Evolutionary conservation across 352 stramenopile genomes (phyloP).

Genomic region (Pythium monospermum): DNA sequence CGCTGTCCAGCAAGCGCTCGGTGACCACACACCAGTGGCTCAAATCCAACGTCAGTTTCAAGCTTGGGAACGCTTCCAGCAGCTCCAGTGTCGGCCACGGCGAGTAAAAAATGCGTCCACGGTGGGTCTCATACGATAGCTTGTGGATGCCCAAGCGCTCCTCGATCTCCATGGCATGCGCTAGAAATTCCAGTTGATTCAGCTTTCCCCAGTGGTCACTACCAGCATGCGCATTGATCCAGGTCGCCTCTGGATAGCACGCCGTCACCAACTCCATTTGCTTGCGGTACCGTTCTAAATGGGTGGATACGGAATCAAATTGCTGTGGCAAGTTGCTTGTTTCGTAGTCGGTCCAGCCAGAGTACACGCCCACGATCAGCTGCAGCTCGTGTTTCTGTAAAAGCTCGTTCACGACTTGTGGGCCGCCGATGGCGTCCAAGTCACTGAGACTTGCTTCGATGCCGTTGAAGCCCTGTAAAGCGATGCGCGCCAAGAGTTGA

Average conservation of each 20-base stretch:
- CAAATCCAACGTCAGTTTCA: conserved; percentile 68
- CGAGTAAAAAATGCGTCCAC: conserved; percentile 63
- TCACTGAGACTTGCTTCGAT: conserved; percentile 69
- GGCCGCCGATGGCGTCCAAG: conserved; percentile 43
- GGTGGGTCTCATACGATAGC: conserved; percentile 59
- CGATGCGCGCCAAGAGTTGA: conserved; percentile 32
- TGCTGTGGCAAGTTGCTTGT: conserved; percentile 41
- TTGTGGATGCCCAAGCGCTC: conserved; percentile 26
- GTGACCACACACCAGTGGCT: conserved; percentile 62
- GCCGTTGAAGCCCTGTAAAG: conserved; percentile 50
- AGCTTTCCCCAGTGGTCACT: conserved; percentile 44
- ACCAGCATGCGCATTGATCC: conserved; percentile 59
- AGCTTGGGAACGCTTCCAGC: conserved; percentile 47
- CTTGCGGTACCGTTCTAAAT: conserved; percentile 34
- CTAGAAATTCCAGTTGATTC: conserved; percentile 48
- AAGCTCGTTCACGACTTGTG: conserved; percentile 29
- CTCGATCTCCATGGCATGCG: conserved; percentile 42
- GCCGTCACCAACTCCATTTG: conserved; percentile 29
- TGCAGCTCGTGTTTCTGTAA: conserved; percentile 45
- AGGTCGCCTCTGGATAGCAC: conserved; percentile 23
- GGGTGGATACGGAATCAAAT: conserved; percentile 41
- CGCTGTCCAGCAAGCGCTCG: conserved; percentile 49
- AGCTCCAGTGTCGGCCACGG: conserved; percentile 60
- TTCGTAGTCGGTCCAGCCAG: conserved; percentile 68
- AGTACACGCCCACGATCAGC: conserved; percentile 66